Percentiles rank a stretch among this genome's conserved stretches.
Evolutionary conservation across 1,284 basidiomycete species (phyloP).

Genomic region (Melampsora larici-populina): DNA sequence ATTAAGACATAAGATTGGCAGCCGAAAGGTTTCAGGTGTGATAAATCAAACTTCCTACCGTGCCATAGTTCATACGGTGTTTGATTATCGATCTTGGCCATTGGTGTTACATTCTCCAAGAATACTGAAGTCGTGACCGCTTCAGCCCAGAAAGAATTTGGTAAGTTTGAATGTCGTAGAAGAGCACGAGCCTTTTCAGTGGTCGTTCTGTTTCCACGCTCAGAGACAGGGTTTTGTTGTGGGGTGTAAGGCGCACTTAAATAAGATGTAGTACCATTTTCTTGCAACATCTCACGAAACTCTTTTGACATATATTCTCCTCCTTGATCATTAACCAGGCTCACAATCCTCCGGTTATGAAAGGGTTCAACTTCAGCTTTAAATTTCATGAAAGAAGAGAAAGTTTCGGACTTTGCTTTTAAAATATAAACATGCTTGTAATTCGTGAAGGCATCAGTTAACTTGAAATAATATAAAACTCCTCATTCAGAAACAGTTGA

Average conservation of each 20-base stretch:
- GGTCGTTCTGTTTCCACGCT: background rate
- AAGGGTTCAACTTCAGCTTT: background rate
- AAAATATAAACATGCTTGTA: too few relatives aligned
- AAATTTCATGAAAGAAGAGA: background rate
- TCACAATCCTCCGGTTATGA: too few relatives aligned
- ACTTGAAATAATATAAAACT: too few relatives aligned
- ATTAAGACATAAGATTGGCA: background rate
- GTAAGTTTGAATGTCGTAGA: background rate
- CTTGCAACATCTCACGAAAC: too few relatives aligned
- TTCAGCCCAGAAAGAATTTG: background rate
- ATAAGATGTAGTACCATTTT: too few relatives aligned
- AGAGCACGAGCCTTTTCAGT: background rate
- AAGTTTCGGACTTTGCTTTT: background rate
- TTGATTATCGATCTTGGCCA: background rate
- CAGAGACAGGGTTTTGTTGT: too few relatives aligned
- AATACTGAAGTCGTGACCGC: slow-evolving; percentile 18
- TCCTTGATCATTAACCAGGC: too few relatives aligned
- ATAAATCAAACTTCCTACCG: background rate
- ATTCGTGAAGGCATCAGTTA: too few relatives aligned
- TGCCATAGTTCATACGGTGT: background rate
- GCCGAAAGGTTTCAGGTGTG: slow-evolving; percentile 2
- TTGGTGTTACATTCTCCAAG: background rate
- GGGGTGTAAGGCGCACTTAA: too few relatives aligned
- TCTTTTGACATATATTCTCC: too few relatives aligned
- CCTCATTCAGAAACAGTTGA: too few relatives aligned